Base-by-base conservation (phyloP, 768 basidiomycete species). In the Ramaria sp. region DNA sequence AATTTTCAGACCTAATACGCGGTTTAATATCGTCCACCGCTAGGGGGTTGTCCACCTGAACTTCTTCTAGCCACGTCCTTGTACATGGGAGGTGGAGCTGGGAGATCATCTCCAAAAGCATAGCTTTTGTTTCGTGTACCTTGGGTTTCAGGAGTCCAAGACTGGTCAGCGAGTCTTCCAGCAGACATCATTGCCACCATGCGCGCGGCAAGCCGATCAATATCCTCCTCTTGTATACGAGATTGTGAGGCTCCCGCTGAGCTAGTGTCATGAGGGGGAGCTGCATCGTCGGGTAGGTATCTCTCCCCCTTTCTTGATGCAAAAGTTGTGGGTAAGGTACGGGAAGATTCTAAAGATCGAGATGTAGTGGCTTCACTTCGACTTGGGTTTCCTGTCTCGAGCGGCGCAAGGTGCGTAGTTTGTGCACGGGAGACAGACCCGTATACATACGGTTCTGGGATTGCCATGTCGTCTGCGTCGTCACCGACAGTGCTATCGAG, bases 181-280 rank as follows among this genome's bases (percentile, higher is more conserved):
- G 55, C 4, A 48, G 55, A 48, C 55, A 57, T 57, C 55, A 57
- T 57, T 7, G 43, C 55, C 10, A 57, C 55, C 55, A 57, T 57
- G 27, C 55, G 46, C 6, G 47, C 43, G 19, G 55, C 55, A 9
- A 57, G 48, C 19, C 46, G 45, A 33, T 57, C 55, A 20, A 57
- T 49, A 20, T 57, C 55, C 24, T 57, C 55, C 15, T 57, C 55
- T 43, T 48, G 46, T n/a, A 49, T 49, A n/a, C 45, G 46, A 13
- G 55, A 17, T 2, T n/a, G 51, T 4, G 15, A 20, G 9, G 51
- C 7, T 5, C 19, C 31, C 33, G 22, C 20, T n/a, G 46, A 3
- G 17, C 3, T 13, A 6, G 27, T 24, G 13, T 57, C 22, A 15
- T 37, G 15, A 13, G 46, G 27, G 31, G 31, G 22, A 17, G 34